Evolutionary conservation across 2,329 filamentous ascomycete genomes (phyloP).

Genomic region (Pyricularia grisea): DNA sequence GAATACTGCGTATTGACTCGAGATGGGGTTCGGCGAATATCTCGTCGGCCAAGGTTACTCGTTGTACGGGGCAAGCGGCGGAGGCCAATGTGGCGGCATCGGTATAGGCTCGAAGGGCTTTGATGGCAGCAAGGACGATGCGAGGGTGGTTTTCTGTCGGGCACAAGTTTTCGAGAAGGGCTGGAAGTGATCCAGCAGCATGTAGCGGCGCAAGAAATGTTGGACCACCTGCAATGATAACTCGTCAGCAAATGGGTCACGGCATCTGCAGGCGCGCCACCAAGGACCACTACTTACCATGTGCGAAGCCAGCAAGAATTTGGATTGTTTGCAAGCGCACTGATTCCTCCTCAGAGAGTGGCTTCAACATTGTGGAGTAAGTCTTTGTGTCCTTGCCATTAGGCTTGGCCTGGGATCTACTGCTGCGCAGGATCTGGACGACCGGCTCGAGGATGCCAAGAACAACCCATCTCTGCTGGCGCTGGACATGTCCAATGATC

Average conservation of each 20-base stretch:
- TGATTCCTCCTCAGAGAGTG: slow-evolving; percentile 53
- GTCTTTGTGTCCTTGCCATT: slow-evolving; percentile 29
- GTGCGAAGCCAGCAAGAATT: slow-evolving; percentile 75
- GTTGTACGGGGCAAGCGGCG: background rate
- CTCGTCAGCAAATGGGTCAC: background rate
- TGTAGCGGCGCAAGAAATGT: slow-evolving; percentile 69
- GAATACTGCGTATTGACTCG: slow-evolving; percentile 53
- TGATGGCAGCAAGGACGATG: slow-evolving; percentile 64
- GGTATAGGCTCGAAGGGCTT: slow-evolving; percentile 62
- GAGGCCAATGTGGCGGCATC: slow-evolving; percentile 44
- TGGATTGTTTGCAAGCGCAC: slow-evolving; percentile 71
- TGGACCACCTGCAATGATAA: slow-evolving; percentile 54
- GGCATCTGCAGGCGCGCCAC: background rate
- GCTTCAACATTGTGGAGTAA: slow-evolving; percentile 20
- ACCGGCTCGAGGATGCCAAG: slow-evolving; percentile 57
- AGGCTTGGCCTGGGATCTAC: slow-evolving; percentile 20
- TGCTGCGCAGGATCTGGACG: slow-evolving; percentile 33
- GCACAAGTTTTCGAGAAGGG: slow-evolving; percentile 62
- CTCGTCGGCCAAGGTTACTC: slow-evolving; percentile 41
- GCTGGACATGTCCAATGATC: slow-evolving; percentile 76
- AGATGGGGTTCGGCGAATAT: slow-evolving; percentile 57
- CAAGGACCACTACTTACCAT: slow-evolving; percentile 48
- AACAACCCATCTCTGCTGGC: slow-evolving; percentile 71
- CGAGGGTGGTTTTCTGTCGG: slow-evolving; percentile 53
- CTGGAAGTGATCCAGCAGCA: slow-evolving; percentile 55